phyloP scores from a whole-genome alignment of 1,284 basidiomycete species.

The Testicularia cyperi region DNA sequence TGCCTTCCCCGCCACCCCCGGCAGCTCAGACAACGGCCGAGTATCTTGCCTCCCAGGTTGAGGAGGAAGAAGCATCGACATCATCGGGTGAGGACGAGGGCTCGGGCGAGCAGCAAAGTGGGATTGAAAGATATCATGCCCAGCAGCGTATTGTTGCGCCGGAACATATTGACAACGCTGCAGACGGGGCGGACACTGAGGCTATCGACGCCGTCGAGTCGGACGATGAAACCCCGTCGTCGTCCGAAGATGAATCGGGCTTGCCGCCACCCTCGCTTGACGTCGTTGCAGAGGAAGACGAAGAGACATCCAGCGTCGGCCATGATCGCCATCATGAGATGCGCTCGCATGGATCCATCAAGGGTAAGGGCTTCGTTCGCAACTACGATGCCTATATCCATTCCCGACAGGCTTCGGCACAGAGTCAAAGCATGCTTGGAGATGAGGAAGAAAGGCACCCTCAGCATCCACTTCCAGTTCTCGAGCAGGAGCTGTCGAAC shows the following conservation, averaged over 20 bases:
- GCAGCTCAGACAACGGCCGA: slow-evolving; percentile 17
- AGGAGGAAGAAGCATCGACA: slow-evolving; percentile 12
- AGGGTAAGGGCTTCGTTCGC: slow-evolving; percentile 20
- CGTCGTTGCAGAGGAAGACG: slow-evolving; percentile 47
- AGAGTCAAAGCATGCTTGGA: too few relatives aligned
- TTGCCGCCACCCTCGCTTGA: slow-evolving; percentile 25
- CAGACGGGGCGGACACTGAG: too few relatives aligned
- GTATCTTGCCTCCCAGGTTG: slow-evolving; percentile 17
- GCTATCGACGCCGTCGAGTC: slow-evolving; percentile 5
- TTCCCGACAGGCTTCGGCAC: slow-evolving; percentile 16
- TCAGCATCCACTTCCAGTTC: too few relatives aligned
- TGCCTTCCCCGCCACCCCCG: too few relatives aligned
- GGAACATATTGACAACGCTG: too few relatives aligned
- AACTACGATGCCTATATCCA: slow-evolving; percentile 22
- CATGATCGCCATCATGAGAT: slow-evolving; percentile 38
- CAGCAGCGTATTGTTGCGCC: too few relatives aligned
- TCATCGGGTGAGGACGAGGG: too few relatives aligned
- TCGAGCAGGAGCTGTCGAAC: not conserved
- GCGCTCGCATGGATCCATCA: slow-evolving; percentile 18
- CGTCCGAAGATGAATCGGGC: slow-evolving; percentile 21
- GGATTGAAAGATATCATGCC: too few relatives aligned
- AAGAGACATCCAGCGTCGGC: slow-evolving; percentile 36
- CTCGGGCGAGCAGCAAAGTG: too few relatives aligned
- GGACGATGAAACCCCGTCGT: slow-evolving; percentile 6
- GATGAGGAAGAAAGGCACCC: too few relatives aligned